Percentiles rank a stretch among this genome's conserved stretches.
These are phyloP conservation scores for Daldinia concentrica DNA, from an alignment of 495 filamentous ascomycete genomes.

Conservation along the genomic window DNA sequence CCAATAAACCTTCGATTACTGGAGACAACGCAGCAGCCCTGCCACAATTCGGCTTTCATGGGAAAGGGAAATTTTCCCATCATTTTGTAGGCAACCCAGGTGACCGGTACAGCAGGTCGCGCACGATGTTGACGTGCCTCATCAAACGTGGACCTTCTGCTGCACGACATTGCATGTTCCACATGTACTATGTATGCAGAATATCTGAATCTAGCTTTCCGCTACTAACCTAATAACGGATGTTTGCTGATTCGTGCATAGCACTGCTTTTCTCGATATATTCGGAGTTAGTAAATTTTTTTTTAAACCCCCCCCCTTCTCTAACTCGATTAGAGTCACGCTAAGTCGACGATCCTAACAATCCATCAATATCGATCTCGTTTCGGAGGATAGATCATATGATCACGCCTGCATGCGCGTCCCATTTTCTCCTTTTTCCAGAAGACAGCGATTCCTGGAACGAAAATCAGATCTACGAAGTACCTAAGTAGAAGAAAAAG, in stretches of 20 bases:
- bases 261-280: constrained; percentile 24
- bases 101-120: constrained; percentile 33
- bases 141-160: constrained; percentile 42
- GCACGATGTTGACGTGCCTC: constrained; percentile 42
- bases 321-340: constrained; percentile 25
- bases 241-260: constrained; percentile 37
- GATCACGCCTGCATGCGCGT: constrained; percentile 42
- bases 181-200: constrained; percentile 45
- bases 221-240: constrained; percentile 26
- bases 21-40: constrained; percentile 44
- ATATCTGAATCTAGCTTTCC: constrained; percentile 43
- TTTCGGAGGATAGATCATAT: constrained; percentile 42
- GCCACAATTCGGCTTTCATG: constrained; percentile 32
- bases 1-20: constrained; percentile 31
- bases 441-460: constrained; percentile 37
- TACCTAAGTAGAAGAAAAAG: neutral
- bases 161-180: constrained; percentile 46
- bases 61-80: constrained; percentile 32
- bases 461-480: constrained; percentile 36
- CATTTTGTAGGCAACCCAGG: constrained; percentile 30
- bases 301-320: constrained; percentile 22
- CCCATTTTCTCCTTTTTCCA: constrained; percentile 31
- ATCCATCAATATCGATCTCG: constrained; percentile 28
- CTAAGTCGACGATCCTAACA: constrained; percentile 31
- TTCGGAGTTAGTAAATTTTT: constrained; percentile 15